A percentile compares a stretch with the other conserved stretches of the same genome.
Conservation (phyloP, 192 early-diverging fungal genomes). For the Pilobolus umbonatus region DNA sequence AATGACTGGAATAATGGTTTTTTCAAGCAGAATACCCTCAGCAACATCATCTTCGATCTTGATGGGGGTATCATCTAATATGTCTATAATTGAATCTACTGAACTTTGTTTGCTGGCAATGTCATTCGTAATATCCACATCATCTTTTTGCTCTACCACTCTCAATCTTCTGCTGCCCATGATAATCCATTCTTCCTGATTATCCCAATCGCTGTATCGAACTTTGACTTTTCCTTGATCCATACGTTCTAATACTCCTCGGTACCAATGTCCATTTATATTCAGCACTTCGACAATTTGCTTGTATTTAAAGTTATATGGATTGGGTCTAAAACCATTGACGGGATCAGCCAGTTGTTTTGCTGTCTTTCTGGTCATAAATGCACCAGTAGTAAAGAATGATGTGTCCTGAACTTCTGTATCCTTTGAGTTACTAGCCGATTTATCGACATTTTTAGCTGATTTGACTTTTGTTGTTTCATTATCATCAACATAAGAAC, state of each 20-base stretch:
- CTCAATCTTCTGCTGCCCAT: constrained; percentile 43
- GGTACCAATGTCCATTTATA: constrained; percentile 47
- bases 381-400: constrained; percentile 32
- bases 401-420: background rate
- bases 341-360: constrained; percentile 22
- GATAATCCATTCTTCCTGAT: constrained; percentile 52
- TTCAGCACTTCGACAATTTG: constrained; percentile 42
- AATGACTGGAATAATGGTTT: too few relatives aligned
- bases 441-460: background rate
- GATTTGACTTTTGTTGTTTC: background rate
- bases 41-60: background rate
- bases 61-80: background rate
- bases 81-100: background rate
- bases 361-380: constrained; percentile 34
- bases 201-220: constrained; percentile 43
- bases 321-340: constrained; percentile 30
- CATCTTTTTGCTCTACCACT: background rate
- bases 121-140: constrained; percentile 1
- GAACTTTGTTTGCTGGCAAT: background rate
- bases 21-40: too few relatives aligned
- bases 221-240: constrained; percentile 41
- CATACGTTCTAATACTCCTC: constrained; percentile 37
- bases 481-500: background rate
- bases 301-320: constrained; percentile 30
- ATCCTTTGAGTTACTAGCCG: background rate